Conservation (phyloP, 1,139 yeast species). For the Pichia inconspicua region DNA sequence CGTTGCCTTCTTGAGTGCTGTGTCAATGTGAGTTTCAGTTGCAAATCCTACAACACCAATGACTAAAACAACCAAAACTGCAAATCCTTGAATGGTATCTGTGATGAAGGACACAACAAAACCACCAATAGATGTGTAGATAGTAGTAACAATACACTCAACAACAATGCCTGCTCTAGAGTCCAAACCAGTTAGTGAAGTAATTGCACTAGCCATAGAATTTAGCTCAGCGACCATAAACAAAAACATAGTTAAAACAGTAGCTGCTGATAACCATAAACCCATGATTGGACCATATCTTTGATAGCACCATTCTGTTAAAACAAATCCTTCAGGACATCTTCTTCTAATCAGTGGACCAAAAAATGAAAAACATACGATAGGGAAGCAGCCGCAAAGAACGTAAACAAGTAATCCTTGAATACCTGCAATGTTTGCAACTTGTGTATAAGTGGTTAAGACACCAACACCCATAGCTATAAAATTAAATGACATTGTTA, state of each 20-base stretch:
- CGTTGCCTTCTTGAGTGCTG: constrained; percentile 52
- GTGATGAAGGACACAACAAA: constrained; percentile 84
- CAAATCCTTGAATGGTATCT: constrained; percentile 77
- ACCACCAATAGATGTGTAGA: constrained; percentile 86
- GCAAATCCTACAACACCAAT: constrained; percentile 81
- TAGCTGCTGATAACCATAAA: constrained; percentile 69
- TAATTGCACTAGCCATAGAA: constrained; percentile 69
- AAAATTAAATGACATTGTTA: constrained; percentile 15
- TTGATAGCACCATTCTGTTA: constrained; percentile 90
- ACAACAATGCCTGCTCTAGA: constrained; percentile 80
- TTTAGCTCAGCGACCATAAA: constrained; percentile 86
- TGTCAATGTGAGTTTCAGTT: constrained; percentile 63
- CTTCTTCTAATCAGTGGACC: constrained; percentile 75
- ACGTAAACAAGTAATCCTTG: constrained; percentile 84
- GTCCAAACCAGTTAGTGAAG: constrained; percentile 68
- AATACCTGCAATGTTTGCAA: constrained; percentile 78
- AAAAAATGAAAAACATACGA: constrained; percentile 67
- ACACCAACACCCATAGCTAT: constrained; percentile 89
- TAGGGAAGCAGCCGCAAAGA: constrained; percentile 75
- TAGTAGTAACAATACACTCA: constrained; percentile 79
- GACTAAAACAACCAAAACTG: constrained; percentile 58
- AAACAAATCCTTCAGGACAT: constrained; percentile 86
- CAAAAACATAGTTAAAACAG: constrained; percentile 77
- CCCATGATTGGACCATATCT: constrained; percentile 71
- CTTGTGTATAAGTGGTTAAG: constrained; percentile 75